Evolutionary conservation across 768 basidiomycete genomes (phyloP).

Genomic region (Tulasnella sp.): DNA sequence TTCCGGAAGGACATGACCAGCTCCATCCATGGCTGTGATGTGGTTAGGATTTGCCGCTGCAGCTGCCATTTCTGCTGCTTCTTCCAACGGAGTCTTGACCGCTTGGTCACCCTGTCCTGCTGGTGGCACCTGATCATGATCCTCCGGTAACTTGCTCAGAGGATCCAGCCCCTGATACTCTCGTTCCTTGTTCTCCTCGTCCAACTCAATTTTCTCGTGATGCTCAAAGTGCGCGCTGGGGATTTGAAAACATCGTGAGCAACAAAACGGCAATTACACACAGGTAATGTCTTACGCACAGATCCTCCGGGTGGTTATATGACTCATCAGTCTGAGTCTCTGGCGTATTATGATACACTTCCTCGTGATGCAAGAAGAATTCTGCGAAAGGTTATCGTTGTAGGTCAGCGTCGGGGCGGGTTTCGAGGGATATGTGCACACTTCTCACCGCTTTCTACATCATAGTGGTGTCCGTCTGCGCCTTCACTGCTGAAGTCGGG

Average conservation of each 20-base stretch:
- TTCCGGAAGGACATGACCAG: slow-evolving; percentile 10
- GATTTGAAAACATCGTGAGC: not conserved
- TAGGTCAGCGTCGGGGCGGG: slow-evolving; percentile 6
- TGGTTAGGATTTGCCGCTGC: slow-evolving; percentile 5
- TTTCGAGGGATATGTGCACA: not conserved
- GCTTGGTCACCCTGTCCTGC: not conserved
- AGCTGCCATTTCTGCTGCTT: not conserved
- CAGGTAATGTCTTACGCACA: slow-evolving; percentile 22
- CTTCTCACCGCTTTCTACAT: slow-evolving; percentile 70
- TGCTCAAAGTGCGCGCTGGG: slow-evolving; percentile 75
- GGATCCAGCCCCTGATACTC: slow-evolving; percentile 64
- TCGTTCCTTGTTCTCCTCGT: slow-evolving; percentile 78
- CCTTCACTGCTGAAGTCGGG: slow-evolving; percentile 78
- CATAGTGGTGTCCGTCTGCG: slow-evolving; percentile 89
- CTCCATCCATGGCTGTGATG: slow-evolving; percentile 15
- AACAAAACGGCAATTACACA: not conserved
- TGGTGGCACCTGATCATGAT: slow-evolving; percentile 20
- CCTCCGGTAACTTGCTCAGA: slow-evolving; percentile 48
- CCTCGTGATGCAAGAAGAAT: slow-evolving; percentile 97
- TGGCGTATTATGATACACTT: slow-evolving; percentile 88
- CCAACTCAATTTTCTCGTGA: slow-evolving; percentile 73
- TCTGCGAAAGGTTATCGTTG: slow-evolving; percentile 35
- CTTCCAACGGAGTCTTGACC: slow-evolving; percentile 3
- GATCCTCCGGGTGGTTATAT: slow-evolving; percentile 86
- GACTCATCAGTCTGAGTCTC: slow-evolving; percentile 96